Base-by-base conservation (phyloP, 2,329 filamentous ascomycete genomes). In the Hymenoscyphus albidus region DNA sequence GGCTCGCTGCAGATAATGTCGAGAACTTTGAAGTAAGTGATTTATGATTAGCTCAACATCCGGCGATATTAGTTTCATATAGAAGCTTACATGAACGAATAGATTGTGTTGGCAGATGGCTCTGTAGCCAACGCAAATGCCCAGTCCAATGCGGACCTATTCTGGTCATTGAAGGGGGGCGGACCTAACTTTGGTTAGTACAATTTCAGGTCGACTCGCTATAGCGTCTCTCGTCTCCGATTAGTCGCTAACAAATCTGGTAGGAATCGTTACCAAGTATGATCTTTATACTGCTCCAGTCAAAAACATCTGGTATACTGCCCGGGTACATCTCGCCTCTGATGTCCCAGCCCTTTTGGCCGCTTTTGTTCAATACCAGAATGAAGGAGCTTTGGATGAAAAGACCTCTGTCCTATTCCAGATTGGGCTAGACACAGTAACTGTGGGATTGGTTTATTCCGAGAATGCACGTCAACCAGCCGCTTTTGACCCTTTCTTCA, bases 221-320 rank as follows among this genome's bases (percentile, higher is more conserved):
- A 13, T 10, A 22, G 22, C 48, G 18, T 5, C 48, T 54, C 55
- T 58, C 12, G 55, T 12, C 9, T 38, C n/a, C 16, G 4, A 35
- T 39, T n/a, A 35, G 5, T 6, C 1, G 27, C 62, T 64, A 51
- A 64, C 38, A 18, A 35, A 54, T 54, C 9, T 51, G 13, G 16
- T 40, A 64, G 84, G 83, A 58, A 77, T 83, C 65, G 78, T 82
- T n/a, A 80, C 80, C 13, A 75, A 75, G 13, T 82, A 80, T 69
- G 72, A 79, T n/a, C 72, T 83, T 13, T 74, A 79, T 65, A 79
- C 78, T 0, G 76, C 64, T 27, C 65, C 67, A n/a, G 35, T 63
- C n/a, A 35, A 64, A 54, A 63, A 70, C 54, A 65, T 70, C 22
- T 68, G 65, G 58, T 62, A 61, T 18, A 57, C 56, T 18, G 51